A percentile compares a stretch with the other conserved stretches of the same genome.
Evolutionary conservation across 345 rosid genomes (phyloP).

Genomic region (Melastoma malabathricum): DNA sequence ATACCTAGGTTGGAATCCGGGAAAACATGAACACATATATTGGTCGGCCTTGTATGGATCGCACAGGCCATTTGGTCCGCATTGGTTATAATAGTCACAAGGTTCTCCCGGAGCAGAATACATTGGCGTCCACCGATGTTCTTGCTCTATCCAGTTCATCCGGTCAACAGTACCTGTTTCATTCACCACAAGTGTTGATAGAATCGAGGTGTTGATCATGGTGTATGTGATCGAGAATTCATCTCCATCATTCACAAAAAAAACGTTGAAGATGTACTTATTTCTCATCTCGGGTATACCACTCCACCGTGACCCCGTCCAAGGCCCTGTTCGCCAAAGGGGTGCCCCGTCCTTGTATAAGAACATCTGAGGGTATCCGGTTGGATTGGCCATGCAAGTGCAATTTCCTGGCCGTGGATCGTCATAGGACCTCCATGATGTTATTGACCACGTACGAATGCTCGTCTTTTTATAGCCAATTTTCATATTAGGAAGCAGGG

Average conservation of each 20-base stretch:
- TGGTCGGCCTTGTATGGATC: background rate
- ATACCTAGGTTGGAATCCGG: slow-evolving; percentile 18
- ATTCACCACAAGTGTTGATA: slow-evolving; percentile 36
- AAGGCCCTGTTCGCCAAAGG: slow-evolving; percentile 52
- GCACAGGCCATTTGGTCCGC: slow-evolving; percentile 24
- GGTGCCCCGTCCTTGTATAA: slow-evolving; percentile 21
- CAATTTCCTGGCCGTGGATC: slow-evolving; percentile 15
- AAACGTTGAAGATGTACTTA: slow-evolving; percentile 22
- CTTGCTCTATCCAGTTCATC: slow-evolving; percentile 32
- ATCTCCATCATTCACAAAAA: slow-evolving; percentile 18
- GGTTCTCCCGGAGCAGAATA: slow-evolving; percentile 41
- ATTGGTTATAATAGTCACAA: slow-evolving; percentile 44
- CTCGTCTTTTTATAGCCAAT: slow-evolving; percentile 14
- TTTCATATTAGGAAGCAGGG: slow-evolving; percentile 28
- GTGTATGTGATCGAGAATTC: slow-evolving; percentile 27
- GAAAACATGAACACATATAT: slow-evolving; percentile 13
- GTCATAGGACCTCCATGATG: slow-evolving; percentile 16
- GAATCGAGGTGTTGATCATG: slow-evolving; percentile 13
- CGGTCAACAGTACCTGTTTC: slow-evolving; percentile 37
- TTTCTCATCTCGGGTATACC: slow-evolving; percentile 52
- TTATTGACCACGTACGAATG: background rate
- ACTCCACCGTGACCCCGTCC: slow-evolving; percentile 61
- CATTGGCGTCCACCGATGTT: slow-evolving; percentile 6
- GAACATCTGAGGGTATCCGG: slow-evolving; percentile 24
- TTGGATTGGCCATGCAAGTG: slow-evolving; percentile 9